phyloP scores from a whole-genome alignment of 257 asterid genomes.

The Sherardia arvensis region DNA sequence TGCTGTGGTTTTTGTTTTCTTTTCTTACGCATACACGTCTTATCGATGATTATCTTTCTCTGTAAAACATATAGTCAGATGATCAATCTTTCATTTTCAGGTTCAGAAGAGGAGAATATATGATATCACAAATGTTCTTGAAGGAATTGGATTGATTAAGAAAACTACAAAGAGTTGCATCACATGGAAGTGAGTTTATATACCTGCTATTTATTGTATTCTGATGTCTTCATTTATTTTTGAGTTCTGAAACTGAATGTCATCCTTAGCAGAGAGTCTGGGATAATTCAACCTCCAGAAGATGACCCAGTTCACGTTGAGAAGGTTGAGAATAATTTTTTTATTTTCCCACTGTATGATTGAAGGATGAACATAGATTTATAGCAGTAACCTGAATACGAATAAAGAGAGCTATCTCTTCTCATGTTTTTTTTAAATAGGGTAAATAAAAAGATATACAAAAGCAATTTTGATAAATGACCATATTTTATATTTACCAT shows the following conservation, averaged over 20 bases:
- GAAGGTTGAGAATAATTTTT: too few relatives aligned
- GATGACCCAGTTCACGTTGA: too few relatives aligned
- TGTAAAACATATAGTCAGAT: not conserved
- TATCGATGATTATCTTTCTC: not conserved
- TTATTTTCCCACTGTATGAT: too few relatives aligned
- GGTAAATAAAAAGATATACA: too few relatives aligned
- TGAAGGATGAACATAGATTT: too few relatives aligned
- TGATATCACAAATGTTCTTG: slow-evolving; percentile 86
- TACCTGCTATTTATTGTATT: slow-evolving; percentile 2
- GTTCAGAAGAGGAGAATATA: slow-evolving; percentile 88
- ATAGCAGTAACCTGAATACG: too few relatives aligned
- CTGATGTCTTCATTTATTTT: slow-evolving; percentile 9
- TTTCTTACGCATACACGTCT: not conserved
- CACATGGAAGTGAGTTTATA: slow-evolving; percentile 55
- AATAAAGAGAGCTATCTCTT: too few relatives aligned
- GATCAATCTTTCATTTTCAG: slow-evolving; percentile 23
- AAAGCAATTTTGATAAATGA: too few relatives aligned
- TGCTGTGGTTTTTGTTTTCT: not conserved
- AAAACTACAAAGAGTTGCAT: slow-evolving; percentile 69
- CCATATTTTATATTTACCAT: too few relatives aligned
- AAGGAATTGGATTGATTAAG: slow-evolving; percentile 71
- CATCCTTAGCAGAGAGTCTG: slow-evolving; percentile 42
- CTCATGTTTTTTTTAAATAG: too few relatives aligned
- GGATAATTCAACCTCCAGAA: slow-evolving; percentile 24
- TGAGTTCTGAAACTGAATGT: slow-evolving; percentile 14